Percentiles rank a stretch among this genome's conserved stretches.
These are phyloP conservation scores for Pilaira anomala DNA, from an alignment of 192 early-diverging fungal genomes.

Conservation along the genomic window DNA sequence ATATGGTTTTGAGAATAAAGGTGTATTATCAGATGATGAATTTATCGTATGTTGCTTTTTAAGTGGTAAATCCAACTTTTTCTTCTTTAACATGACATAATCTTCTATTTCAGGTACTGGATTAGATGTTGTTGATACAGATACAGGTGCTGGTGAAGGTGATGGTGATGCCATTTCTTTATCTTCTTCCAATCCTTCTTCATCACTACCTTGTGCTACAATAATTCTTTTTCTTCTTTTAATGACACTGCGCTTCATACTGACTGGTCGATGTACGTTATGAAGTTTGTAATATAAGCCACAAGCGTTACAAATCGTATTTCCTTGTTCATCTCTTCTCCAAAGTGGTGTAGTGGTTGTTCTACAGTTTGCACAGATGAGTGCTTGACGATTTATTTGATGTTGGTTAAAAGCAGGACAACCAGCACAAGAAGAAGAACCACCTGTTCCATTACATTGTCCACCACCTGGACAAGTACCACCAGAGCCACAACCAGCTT, in stretches of 20 bases:
- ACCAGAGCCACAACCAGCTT: slow-evolving; percentile 32
- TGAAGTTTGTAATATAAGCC: slow-evolving; percentile 90
- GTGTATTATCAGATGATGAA: neutral
- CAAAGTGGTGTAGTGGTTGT: slow-evolving; percentile 80
- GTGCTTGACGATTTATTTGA: slow-evolving; percentile 51
- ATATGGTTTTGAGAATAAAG: slow-evolving; percentile 3
- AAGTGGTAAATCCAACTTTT: neutral
- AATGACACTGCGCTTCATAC: slow-evolving; percentile 73
- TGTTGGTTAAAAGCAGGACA: slow-evolving; percentile 77
- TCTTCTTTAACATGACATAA: neutral
- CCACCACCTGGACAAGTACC: slow-evolving; percentile 75
- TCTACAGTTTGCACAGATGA: slow-evolving; percentile 71
- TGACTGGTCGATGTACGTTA: slow-evolving; percentile 76
- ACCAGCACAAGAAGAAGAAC: slow-evolving; percentile 65
- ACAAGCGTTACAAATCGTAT: slow-evolving; percentile 82
- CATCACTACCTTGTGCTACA: slow-evolving; percentile 21
- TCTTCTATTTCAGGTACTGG: slow-evolving; percentile 13
- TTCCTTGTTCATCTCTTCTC: slow-evolving; percentile 68
- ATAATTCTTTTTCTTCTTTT: slow-evolving; percentile 69
- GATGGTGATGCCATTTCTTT: neutral
- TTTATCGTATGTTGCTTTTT: neutral
- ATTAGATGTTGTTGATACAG: neutral
- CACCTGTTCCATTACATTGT: slow-evolving; percentile 72
- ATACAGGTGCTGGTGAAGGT: no score
- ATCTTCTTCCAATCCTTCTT: slow-evolving; percentile 17